Evolutionary conservation across 495 filamentous ascomycete genomes (phyloP), one percentile per base, ranked within the genome.

Genomic region (Clavariopsis aquatica): DNA sequence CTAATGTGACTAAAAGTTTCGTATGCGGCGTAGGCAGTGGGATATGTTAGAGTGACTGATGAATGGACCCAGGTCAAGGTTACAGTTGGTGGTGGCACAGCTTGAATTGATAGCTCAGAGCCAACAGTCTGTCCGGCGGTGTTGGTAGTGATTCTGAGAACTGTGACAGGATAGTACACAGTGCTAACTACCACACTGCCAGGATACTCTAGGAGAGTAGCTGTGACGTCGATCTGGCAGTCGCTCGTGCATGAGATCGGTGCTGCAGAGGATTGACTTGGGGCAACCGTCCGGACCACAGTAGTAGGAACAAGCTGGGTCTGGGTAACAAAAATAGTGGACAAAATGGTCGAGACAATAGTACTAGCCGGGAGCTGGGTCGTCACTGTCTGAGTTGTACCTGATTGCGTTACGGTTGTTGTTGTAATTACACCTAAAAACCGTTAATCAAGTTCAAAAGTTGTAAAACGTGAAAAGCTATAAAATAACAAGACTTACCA

Each of bases 221-320:
- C 69, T 23, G 61, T 68, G 3, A 68, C 55, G 38, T 68, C 60
- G 28, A 71, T 56, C 41, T 61, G 53, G 59, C 68, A 70, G 52
- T 20, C 58, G 24, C 34, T 57, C 1, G 54, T 27, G 46, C 69
- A 71, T 45, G 64, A 57, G 9, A 66, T 49, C 1, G 64, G 57
- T 19, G 53, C 23, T 17, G 60, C 22, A 17, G 59, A 47, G 2
- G 49, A 15, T 23, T 5, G 43, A 17, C 17, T n/a, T 19, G 43
- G 43, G 17, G 59, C 24, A 15, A 62, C 47, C 1, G 64, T 66
- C 13, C 23, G 51, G 6, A 28, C 51, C 9, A 63, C 34, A 4
- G 59, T 68, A 13, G 65, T 68, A 1, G 58, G 52, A 7, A 62
- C 47, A 28, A 69, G 23, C 22, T 55, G 36, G 7, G 60, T 68